Evolutionary conservation across 352 stramenopile species (phyloP).

Genomic region (Albugo candida): DNA sequence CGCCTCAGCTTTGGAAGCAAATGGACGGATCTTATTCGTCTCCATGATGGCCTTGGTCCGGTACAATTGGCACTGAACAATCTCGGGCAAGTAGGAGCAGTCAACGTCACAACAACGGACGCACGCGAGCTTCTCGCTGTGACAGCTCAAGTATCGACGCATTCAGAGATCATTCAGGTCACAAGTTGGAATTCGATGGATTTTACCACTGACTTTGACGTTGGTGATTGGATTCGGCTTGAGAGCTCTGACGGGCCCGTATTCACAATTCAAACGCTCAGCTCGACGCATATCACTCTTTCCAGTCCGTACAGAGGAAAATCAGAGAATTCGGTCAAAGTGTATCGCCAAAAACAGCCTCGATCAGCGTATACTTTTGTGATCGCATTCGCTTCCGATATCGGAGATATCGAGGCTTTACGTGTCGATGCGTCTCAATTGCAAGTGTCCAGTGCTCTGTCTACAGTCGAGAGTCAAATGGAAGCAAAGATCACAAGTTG

Average conservation of each 20-base stretch:
- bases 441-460: not conserved
- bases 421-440: slow-evolving; percentile 33
- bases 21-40: slow-evolving; percentile 27
- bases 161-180: slow-evolving; percentile 52
- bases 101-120: slow-evolving; percentile 81
- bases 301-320: slow-evolving; percentile 70
- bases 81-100: slow-evolving; percentile 55
- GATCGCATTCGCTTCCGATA: slow-evolving; percentile 47
- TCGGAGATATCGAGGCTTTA: slow-evolving; percentile 42
- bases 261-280: slow-evolving; percentile 66
- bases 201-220: slow-evolving; percentile 37
- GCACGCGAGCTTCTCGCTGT: slow-evolving; percentile 35
- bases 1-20: slow-evolving; percentile 40
- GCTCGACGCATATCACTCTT: slow-evolving; percentile 48
- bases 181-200: slow-evolving; percentile 16
- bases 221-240: slow-evolving; percentile 88
- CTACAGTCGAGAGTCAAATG: slow-evolving; percentile 10
- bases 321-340: slow-evolving; percentile 18
- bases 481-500: slow-evolving; percentile 60
- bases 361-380: slow-evolving; percentile 42
- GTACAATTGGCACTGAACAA: slow-evolving; percentile 65
- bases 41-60: slow-evolving; percentile 59
- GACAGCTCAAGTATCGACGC: slow-evolving; percentile 45
- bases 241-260: slow-evolving; percentile 55
- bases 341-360: slow-evolving; percentile 69